A percentile compares a stretch with the other conserved stretches of the same genome.
Conservation (phyloP, 108 stramenopile species). For the Stephanodiscus minutulus region DNA sequence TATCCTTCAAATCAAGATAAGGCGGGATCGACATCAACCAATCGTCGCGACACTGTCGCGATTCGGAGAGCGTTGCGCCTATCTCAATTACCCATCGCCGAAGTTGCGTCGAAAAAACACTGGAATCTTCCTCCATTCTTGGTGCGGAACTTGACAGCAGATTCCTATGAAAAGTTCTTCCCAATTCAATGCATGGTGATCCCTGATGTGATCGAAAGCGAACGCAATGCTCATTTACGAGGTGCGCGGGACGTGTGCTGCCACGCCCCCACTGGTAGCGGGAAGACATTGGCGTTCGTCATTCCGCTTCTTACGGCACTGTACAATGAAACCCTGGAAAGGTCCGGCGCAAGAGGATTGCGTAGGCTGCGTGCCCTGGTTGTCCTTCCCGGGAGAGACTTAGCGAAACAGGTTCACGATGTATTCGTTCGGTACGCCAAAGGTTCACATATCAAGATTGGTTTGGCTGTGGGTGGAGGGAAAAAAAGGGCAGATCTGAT, state of each 20-base stretch:
- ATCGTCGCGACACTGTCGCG: conserved; percentile 25
- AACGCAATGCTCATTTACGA: conserved; percentile 53
- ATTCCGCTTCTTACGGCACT: conserved; percentile 84
- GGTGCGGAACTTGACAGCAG: conserved; percentile 59
- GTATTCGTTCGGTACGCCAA: conserved; percentile 81
- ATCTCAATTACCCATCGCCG: conserved; percentile 61
- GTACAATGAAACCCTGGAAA: conserved; percentile 13
- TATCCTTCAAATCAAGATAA: conserved; percentile 12
- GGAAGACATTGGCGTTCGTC: conserved; percentile 90
- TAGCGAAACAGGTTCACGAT: conserved; percentile 86
- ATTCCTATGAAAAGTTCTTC: conserved; percentile 82
- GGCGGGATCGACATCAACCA: conserved; percentile 25
- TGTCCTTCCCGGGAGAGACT: conserved; percentile 92
- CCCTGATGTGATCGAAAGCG: conserved; percentile 79
- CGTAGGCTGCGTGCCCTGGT: conserved; percentile 87
- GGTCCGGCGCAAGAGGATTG: conserved; percentile 45
- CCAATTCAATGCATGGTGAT: conserved; percentile 90
- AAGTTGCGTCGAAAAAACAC: conserved; percentile 56
- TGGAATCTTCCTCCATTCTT: conserved; percentile 81
- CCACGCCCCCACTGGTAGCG: conserved; percentile 87
- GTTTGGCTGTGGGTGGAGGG: conserved; percentile 83
- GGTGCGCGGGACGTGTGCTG: conserved; percentile 80
- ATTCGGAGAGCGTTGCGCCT: conserved; percentile 58
- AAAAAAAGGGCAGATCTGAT: conserved; percentile 49
- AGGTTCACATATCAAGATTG: conserved; percentile 81